Evolutionary conservation across 257 asterid genomes (phyloP), one percentile per base, ranked within the genome.

Genomic region (Jacaranda copaia): DNA sequence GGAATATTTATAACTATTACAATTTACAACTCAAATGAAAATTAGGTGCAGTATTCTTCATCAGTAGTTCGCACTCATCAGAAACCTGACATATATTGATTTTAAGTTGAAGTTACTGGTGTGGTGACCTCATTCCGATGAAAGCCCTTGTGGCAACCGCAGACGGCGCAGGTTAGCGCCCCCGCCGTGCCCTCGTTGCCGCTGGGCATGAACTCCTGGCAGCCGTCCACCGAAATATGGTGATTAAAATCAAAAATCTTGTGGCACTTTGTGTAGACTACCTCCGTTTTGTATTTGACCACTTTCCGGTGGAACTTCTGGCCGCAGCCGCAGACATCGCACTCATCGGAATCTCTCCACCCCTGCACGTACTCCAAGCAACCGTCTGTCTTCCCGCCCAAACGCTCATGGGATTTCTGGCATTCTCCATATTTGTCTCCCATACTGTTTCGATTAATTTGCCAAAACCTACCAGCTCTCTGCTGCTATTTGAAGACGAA

Each of bases 361-460:
- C 12, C 2, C 48, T 32, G 64, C 15, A 4, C 1, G 49, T 12
- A 70, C 63, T 70, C 75, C 25, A 6, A 11, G 66, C 66, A 61
- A 36, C 68, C 71, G 53, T 65, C 71, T 38, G 3, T 25, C 14
- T 73, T 73, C 49, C 69, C 73, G 8, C 12, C 46, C 14, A 13
- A 1, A 42, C 10, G 2, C 5, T 39, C 4, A 35, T 40, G 80
- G 48, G 45, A 40, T 56, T 66, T 76, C 1, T 6, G 60, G 75
- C 80, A 76, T 55, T 76, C 75, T 12, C 42, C 80, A 11, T 67
- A 67, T 18, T 53, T 19, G 45, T 66, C 68, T 42, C 46, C 66
- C 74, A 67, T 43, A 42, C 38, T 15, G 53, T 40, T 40, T 40
- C 45, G 45, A 40, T 40, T 8, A 8, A 8, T 42, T 42, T 42